These are phyloP conservation scores for Aspergillus neoniger DNA, from an alignment of 2,329 filamentous ascomycete species.

Conservation along the genomic window DNA sequence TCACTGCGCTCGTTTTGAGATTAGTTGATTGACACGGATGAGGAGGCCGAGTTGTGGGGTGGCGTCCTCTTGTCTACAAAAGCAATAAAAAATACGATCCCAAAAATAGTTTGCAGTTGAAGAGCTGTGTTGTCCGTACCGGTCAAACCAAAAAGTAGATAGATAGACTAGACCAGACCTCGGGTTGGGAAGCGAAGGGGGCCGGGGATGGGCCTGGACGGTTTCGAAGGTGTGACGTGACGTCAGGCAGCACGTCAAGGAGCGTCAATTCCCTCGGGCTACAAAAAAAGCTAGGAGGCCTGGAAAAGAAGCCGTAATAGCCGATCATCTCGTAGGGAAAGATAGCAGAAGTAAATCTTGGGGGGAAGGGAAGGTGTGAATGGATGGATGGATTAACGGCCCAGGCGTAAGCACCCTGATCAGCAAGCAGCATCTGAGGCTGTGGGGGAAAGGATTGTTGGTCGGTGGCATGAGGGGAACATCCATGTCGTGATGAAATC, in stretches of 20 bases:
- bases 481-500: background rate
- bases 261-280: background rate
- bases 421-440: background rate
- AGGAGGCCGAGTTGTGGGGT: background rate
- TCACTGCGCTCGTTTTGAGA: constrained; percentile 1
- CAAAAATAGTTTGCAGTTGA: background rate
- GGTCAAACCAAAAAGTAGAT: background rate
- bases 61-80: constrained; percentile 1
- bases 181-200: background rate
- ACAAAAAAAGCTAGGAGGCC: background rate
- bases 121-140: background rate
- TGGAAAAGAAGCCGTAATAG: background rate
- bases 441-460: background rate
- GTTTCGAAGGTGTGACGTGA: background rate
- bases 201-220: background rate
- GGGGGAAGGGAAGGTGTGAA: background rate
- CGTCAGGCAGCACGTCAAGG: background rate
- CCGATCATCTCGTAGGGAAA: background rate
- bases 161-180: too few species aligned
- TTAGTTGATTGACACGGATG: background rate
- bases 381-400: background rate
- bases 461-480: constrained; percentile 1
- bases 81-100: constrained; percentile 4
- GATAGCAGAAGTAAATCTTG: too few species aligned
- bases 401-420: constrained; percentile 3